These are phyloP conservation scores for Inonotus hispidus DNA, from an alignment of 1,284 basidiomycete species.

Conservation along the genomic window DNA sequence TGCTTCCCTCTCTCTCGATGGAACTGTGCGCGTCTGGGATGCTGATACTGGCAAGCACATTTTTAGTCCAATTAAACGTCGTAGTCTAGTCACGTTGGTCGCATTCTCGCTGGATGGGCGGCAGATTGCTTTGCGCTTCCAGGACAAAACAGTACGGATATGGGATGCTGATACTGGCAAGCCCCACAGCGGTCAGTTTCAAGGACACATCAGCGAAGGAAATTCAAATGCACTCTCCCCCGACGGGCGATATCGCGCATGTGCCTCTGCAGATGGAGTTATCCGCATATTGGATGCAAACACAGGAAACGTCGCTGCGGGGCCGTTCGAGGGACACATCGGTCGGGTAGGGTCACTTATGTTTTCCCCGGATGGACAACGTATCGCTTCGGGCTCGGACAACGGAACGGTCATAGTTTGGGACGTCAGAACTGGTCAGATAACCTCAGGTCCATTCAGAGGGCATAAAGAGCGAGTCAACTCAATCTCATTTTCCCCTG, in stretches of 20 bases:
- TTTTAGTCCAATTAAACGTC: not conserved
- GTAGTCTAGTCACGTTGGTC: not conserved
- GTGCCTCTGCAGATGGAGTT: not conserved
- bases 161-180: not conserved
- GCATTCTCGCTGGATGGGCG: not conserved
- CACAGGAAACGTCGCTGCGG: not conserved
- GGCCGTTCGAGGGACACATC: not conserved
- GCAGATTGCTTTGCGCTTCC: not conserved
- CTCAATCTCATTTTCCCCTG: not conserved
- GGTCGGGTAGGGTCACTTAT: not conserved
- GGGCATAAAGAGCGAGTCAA: not conserved
- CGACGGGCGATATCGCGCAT: not conserved
- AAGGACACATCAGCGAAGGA: not conserved
- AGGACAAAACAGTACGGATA: not conserved
- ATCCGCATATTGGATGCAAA: not conserved
- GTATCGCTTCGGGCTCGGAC: not conserved
- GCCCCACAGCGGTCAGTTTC: not conserved
- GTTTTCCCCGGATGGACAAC: not conserved
- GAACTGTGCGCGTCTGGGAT: not conserved
- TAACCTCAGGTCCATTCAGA: not conserved
- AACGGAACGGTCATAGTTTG: not conserved
- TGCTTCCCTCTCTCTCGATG: not conserved
- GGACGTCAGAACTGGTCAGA: not conserved
- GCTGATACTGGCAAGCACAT: not conserved
- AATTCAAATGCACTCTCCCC: not conserved